These are phyloP conservation scores for Corymbia citriodora DNA, from an alignment of 441 rosid genomes.

Conservation along the genomic window DNA sequence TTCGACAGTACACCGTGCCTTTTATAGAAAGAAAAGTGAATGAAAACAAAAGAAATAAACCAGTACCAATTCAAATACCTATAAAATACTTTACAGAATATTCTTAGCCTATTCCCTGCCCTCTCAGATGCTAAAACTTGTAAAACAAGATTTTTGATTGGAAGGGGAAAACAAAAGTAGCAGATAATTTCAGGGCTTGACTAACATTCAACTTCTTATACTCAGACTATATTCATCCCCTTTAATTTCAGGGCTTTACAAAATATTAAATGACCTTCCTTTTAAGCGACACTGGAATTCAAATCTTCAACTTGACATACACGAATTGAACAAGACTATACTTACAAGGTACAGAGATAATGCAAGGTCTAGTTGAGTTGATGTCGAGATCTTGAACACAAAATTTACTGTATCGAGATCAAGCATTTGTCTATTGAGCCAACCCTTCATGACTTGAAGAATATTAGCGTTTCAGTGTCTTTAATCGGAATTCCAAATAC, in stretches of 20 bases:
- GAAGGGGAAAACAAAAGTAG: background rate
- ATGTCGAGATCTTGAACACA: background rate
- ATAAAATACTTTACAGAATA: background rate
- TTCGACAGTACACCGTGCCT: rapidly evolving
- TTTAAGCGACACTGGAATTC: background rate
- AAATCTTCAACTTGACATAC: background rate
- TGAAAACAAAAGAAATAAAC: background rate
- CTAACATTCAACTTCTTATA: background rate
- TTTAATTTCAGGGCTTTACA: background rate
- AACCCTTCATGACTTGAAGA: background rate
- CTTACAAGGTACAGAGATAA: background rate
- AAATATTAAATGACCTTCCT: background rate
- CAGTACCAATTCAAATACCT: background rate
- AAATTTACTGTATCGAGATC: background rate
- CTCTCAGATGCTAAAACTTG: background rate
- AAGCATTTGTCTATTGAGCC: background rate
- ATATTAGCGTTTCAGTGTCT: background rate
- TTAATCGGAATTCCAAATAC: background rate
- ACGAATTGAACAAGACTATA: background rate
- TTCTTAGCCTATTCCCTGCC: background rate
- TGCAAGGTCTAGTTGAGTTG: background rate
- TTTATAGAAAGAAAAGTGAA: background rate
- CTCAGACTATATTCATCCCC: background rate
- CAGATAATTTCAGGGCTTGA: background rate
- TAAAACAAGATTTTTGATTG: background rate